Evolutionary conservation across 1,284 basidiomycete genomes (phyloP), one percentile per base, ranked within the genome.

Genomic region (Xerocomus minutiporus): DNA sequence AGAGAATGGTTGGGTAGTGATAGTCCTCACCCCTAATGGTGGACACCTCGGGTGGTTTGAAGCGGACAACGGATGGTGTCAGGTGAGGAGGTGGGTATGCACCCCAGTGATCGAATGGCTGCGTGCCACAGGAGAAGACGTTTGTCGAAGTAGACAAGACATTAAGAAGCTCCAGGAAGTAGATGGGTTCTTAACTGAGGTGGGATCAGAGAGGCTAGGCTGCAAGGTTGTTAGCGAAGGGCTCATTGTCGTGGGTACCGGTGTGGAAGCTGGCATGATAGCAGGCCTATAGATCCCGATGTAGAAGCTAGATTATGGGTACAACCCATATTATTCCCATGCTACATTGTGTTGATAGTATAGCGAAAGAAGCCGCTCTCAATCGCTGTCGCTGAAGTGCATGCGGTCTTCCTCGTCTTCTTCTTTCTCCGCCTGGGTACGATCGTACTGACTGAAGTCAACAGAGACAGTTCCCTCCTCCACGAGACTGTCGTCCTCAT

Each of bases 31-130:
- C 0, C 73, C 77, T 34, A 77, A 79, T 15, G 96, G 97, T 1
- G 97, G 97, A 0, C 96, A 99, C 73, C 76, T 99, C 15, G 96
- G 96, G 31, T 98, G 93, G 95, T 98, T 96, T 66, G 83, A 88
- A 61, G 72, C 79, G 43, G 73, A 73, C 31, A 74, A 73, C 35
- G 57, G 69, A 41, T 67, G 68, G 54, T 74, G 76, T 34, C 66
- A 71, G 53, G 69, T 82, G 13, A 76, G 77, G 54, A 73, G 88
- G 50, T 93, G 90, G 91, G 76, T 88, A 49, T 78, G 76, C 15
- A 73, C 77, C 57, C 91, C 91, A 9, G 84, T 88, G 5, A 61
- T 91, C 8, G 86, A 93, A 65, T 93, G 87, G 88, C 62, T 90
- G 42, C 77, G 72, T 55, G 73, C 86, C 36, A 74, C 79, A 38